These are phyloP conservation scores for Ephemerocybe angulata DNA, from an alignment of 768 basidiomycete genomes.

Conservation along the genomic window DNA sequence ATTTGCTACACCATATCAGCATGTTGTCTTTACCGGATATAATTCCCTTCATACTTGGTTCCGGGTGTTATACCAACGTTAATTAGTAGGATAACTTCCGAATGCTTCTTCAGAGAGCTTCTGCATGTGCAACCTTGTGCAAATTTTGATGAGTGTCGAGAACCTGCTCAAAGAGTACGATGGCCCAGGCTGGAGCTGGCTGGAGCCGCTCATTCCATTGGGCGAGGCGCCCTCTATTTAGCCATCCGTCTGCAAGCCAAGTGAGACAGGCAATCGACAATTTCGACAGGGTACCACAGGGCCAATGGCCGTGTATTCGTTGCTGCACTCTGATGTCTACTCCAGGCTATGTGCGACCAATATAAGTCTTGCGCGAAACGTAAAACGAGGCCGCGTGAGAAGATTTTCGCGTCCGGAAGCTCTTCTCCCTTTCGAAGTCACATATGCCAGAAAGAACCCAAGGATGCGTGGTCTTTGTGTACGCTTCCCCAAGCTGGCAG, in stretches of 20 bases:
- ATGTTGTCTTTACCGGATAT: too few relatives aligned
- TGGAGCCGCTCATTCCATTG: not conserved
- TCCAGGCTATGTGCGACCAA: not conserved
- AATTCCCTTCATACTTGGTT: too few relatives aligned
- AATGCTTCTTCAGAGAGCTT: constrained; percentile 2
- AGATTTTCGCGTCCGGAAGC: constrained; percentile 10
- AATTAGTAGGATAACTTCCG: constrained; percentile 12
- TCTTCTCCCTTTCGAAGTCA: constrained; percentile 2
- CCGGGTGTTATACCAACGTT: constrained; percentile 9
- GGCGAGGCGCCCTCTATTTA: too few relatives aligned
- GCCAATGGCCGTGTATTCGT: not conserved
- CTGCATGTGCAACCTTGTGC: too few relatives aligned
- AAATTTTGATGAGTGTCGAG: not conserved
- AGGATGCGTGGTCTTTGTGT: constrained; percentile 3
- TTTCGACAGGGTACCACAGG: too few relatives aligned
- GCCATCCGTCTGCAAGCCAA: too few relatives aligned
- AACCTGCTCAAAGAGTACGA: not conserved
- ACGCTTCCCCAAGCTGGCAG: constrained; percentile 8
- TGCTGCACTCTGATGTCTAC: not conserved
- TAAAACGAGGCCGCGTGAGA: constrained; percentile 7
- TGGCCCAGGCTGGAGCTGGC: not conserved
- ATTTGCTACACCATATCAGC: not conserved
- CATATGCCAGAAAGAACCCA: not conserved
- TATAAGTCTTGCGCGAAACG: too few relatives aligned
- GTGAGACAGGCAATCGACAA: too few relatives aligned